phyloP scores from a whole-genome alignment of 768 basidiomycete species.

The Mycena rebaudengoi region DNA sequence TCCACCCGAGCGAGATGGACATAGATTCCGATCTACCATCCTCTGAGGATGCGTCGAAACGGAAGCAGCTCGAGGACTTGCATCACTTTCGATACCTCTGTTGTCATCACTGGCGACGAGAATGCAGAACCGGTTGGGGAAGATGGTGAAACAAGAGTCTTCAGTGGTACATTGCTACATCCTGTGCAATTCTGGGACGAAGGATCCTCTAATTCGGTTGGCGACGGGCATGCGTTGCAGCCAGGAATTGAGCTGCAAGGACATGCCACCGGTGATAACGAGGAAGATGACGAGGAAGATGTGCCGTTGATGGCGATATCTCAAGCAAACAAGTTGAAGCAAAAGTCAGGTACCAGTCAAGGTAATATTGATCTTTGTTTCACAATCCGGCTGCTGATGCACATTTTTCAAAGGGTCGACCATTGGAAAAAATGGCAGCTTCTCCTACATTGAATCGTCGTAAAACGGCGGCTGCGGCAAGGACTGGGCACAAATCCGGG shows the following conservation, averaged over 20 bases:
- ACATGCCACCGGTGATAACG: conserved; percentile 35
- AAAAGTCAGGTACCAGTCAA: conserved; percentile 11
- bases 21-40: background rate
- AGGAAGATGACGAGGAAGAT: conserved; percentile 40
- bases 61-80: conserved; percentile 2
- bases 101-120: conserved; percentile 20
- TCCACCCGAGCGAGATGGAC: conserved; percentile 38
- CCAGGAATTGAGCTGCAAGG: conserved; percentile 49
- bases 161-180: conserved; percentile 46
- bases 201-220: conserved; percentile 38
- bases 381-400: conserved; percentile 6
- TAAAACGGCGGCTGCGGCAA: conserved; percentile 24
- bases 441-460: conserved; percentile 25
- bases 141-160: conserved; percentile 44
- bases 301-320: conserved; percentile 32
- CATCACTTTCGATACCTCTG: background rate
- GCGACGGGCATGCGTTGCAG: conserved; percentile 37
- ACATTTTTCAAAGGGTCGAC: conserved; percentile 10
- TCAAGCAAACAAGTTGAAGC: conserved; percentile 24
- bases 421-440: conserved; percentile 9
- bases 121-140: conserved; percentile 3
- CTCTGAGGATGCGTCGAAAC: background rate
- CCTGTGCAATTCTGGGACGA: conserved; percentile 56
- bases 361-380: conserved; percentile 24
- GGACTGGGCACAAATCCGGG: conserved; percentile 4